These are phyloP conservation scores for Lentinula detonsa DNA, from an alignment of 768 basidiomycete genomes.

Conservation along the genomic window DNA sequence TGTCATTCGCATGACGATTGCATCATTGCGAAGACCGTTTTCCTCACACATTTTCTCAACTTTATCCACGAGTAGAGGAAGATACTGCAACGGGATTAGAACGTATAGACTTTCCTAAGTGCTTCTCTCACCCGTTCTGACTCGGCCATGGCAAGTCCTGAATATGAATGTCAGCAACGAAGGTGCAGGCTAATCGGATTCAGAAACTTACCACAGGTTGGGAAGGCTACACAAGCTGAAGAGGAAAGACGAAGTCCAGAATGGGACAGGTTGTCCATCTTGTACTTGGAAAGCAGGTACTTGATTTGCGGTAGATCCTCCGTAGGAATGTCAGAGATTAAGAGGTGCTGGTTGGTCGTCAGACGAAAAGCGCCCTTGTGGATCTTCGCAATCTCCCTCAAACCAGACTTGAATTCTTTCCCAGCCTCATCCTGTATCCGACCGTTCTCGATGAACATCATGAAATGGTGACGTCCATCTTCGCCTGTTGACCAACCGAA, in stretches of 20 bases:
- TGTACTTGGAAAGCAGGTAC: constrained; percentile 72
- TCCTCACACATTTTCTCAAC: constrained; percentile 94
- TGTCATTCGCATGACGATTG: constrained; percentile 98
- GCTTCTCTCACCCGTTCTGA: constrained; percentile 41
- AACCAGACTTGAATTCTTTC: constrained; percentile 85
- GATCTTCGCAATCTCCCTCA: constrained; percentile 87
- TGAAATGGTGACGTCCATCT: constrained; percentile 88
- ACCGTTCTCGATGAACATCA: constrained; percentile 95
- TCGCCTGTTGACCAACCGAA: constrained; percentile 90
- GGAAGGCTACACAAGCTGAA: constrained; percentile 96
- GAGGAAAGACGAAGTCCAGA: constrained; percentile 80
- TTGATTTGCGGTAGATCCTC: constrained; percentile 77
- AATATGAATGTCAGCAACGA: constrained; percentile 1
- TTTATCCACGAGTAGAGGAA: constrained; percentile 89
- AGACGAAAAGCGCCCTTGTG: constrained; percentile 93
- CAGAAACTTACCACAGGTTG: constrained; percentile 70
- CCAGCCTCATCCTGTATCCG: constrained; percentile 93
- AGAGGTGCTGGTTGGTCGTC: constrained; percentile 92
- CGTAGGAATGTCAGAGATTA: constrained; percentile 76
- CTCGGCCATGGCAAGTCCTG: constrained; percentile 41
- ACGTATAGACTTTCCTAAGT: neutral
- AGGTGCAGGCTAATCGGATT: neutral
- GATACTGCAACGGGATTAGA: constrained; percentile 46
- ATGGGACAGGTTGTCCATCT: constrained; percentile 80
- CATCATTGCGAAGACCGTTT: constrained; percentile 87